Base-by-base conservation (phyloP, 257 asterid species). In the Salvia splendens region DNA sequence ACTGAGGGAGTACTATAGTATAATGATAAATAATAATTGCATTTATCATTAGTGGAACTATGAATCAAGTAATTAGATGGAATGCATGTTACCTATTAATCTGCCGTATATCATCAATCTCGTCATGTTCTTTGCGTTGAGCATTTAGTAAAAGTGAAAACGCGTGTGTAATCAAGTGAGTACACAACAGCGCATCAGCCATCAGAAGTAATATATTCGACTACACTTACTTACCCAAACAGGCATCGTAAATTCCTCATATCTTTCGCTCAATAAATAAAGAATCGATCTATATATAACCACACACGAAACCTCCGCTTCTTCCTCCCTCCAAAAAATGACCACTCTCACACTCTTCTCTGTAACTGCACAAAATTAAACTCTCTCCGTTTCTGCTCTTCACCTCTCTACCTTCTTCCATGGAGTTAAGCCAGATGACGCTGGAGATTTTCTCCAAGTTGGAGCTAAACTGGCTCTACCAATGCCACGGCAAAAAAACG, bases 391-490 rank as follows among this genome's bases (percentile, higher is more conserved):
- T 58, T 70, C 61, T 20, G 15, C 61, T 16, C 12, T 20, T n/a
- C 12, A 12, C 24, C 12, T 16, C 40, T 5, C 14, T 15, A 17
- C 40, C 47, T 5, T 50, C 17, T 32, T 30, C 41, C 45, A 82
- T 83, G 98, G 96, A 92, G 70, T 71, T 87, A 75, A 86, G 91
- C 71, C 79, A 89, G 46, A 78, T 82, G 61, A 87, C 98, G 14
- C 52, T 85, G 43, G 98, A 92, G 79, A 92, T 92, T 68, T 92
- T 92, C 87, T 77, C 88, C 38, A 92, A 85, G 78, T 65, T 92
- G 62, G 98, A 92, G 87, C 93, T 89, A 80, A 87, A 92, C 32
- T 92, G 98, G 98, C 12, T 92, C 72, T 78, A 83, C 86, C 95
- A 86, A 77, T 80, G 82, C 42, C 87, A 87, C 14, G 95, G 87